phyloP scores from a whole-genome alignment of 768 basidiomycete genomes.

The Solioccasus polychromus region DNA sequence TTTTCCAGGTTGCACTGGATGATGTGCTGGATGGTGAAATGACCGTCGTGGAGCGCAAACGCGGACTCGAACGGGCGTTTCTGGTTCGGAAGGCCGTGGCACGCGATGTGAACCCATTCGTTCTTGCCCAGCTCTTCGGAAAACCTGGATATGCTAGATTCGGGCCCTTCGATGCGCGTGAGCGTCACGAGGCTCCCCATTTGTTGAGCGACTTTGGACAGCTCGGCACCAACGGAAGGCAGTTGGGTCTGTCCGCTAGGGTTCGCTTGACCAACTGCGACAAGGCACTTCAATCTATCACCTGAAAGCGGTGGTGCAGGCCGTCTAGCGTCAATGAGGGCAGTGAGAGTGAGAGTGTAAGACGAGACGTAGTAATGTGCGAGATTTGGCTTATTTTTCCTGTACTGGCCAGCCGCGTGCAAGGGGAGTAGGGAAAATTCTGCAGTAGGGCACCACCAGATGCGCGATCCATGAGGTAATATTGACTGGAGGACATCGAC shows the following conservation, averaged over 20 bases:
- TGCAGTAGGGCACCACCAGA: background rate
- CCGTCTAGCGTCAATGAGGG: background rate
- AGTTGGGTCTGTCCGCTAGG: background rate
- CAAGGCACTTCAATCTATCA: background rate
- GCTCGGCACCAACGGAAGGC: background rate
- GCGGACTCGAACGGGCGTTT: background rate
- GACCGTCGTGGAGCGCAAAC: background rate
- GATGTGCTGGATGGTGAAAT: background rate
- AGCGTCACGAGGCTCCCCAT: background rate
- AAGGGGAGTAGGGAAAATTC: background rate
- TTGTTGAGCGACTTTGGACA: background rate
- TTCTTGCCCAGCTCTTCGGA: background rate
- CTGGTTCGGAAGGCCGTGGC: background rate
- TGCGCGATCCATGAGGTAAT: background rate
- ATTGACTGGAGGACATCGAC: background rate
- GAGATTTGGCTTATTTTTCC: background rate
- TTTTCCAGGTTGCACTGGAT: background rate
- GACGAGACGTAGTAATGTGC: background rate
- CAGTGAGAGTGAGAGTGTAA: too few relatives aligned
- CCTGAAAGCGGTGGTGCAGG: background rate
- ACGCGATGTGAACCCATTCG: background rate
- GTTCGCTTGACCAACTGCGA: background rate
- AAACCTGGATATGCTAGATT: background rate
- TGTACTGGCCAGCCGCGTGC: background rate
- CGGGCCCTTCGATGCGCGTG: background rate